Conservation (phyloP, 2,329 filamentous ascomycete genomes). For the Tolypocladium paradoxum region DNA sequence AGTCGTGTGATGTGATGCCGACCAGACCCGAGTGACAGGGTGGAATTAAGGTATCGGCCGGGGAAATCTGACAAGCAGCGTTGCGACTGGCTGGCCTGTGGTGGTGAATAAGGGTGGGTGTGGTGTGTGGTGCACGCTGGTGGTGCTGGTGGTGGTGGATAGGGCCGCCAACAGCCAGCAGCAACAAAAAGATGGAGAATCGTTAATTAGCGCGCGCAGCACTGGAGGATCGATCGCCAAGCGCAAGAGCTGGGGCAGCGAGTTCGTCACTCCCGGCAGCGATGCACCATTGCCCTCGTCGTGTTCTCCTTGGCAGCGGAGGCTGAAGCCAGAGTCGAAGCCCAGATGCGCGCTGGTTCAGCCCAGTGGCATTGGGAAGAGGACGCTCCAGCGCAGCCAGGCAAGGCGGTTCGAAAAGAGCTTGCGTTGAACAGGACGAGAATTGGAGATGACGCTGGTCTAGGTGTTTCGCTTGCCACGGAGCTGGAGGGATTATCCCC, state of each 20-base stretch:
- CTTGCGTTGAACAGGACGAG: not conserved
- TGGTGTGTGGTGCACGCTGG: not conserved
- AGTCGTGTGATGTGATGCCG: conserved; percentile 10
- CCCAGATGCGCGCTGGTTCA: not conserved
- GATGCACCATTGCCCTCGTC: not conserved
- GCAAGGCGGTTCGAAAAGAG: not conserved
- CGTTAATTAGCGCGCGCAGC: not conserved
- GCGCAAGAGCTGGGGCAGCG: not conserved
- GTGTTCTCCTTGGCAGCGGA: not conserved
- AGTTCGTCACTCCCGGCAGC: not conserved
- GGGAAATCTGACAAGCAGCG: conserved; percentile 4
- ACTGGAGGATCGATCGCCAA: not conserved
- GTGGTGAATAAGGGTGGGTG: conserved; percentile 6
- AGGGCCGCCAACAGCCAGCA: not conserved
- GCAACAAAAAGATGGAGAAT: not conserved
- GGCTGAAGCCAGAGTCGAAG: not conserved
- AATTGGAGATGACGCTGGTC: not conserved
- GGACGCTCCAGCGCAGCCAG: not conserved
- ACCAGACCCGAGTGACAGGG: conserved; percentile 8
- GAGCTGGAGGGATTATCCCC: too few species aligned
- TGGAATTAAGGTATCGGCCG: conserved; percentile 7
- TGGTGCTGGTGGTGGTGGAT: not conserved
- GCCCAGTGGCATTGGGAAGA: not conserved
- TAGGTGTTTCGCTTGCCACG: too few species aligned
- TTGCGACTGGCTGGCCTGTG: conserved; percentile 6